Conservation (phyloP, 1,139 yeast genomes). For the Magnusiomyces ingens region DNA sequence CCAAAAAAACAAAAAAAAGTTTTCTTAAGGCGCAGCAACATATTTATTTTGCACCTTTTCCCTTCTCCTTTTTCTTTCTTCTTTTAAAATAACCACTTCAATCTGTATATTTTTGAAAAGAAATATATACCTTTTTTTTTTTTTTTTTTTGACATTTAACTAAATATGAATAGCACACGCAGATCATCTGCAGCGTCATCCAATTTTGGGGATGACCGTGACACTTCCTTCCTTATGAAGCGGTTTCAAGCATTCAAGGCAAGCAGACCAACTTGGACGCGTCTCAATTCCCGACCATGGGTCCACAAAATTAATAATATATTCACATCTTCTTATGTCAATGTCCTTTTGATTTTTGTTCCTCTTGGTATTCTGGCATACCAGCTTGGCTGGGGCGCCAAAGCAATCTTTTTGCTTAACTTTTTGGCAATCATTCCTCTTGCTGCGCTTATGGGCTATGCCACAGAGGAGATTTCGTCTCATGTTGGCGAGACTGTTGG, state of each 20-base stretch:
- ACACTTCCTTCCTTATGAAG: neutral
- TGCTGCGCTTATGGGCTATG: conserved; percentile 82
- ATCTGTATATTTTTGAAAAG: no score
- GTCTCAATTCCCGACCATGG: neutral
- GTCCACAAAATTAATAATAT: neutral
- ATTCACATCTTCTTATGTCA: conserved; percentile 44
- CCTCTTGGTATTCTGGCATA: conserved; percentile 85
- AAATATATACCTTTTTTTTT: no score
- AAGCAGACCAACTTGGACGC: conserved; percentile 1
- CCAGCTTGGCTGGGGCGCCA: conserved; percentile 48
- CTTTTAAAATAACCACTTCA: no score
- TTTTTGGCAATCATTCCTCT: conserved; percentile 88
- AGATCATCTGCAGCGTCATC: no score
- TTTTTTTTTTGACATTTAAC: no score
- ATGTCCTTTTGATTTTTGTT: conserved; percentile 68
- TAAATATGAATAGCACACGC: no score
- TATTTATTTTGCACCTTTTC: no score
- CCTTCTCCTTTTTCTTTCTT: no score
- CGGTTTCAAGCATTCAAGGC: neutral
- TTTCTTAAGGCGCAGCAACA: no score
- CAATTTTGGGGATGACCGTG: neutral
- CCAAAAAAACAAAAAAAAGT: no score
- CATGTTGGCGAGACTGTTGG: conserved; percentile 73
- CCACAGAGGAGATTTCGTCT: conserved; percentile 87
- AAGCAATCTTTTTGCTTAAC: conserved; percentile 61